These are phyloP conservation scores for Ascochyta viciae-villosae DNA, from an alignment of 2,329 filamentous ascomycete species.

Conservation along the genomic window DNA sequence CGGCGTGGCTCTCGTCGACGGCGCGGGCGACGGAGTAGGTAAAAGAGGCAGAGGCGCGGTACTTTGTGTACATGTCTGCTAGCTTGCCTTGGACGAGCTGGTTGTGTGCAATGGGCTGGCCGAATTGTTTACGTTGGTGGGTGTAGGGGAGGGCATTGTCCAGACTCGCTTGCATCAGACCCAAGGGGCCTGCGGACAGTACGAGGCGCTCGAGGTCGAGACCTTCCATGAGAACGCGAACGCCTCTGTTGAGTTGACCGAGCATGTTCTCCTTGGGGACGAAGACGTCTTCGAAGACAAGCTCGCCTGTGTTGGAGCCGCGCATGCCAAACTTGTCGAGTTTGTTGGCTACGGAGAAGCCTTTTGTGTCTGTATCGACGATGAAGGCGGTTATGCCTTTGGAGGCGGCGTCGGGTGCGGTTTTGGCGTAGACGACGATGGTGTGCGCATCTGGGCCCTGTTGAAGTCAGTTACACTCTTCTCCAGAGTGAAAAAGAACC, in stretches of 20 bases:
- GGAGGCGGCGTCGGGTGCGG: slow-evolving; percentile 76
- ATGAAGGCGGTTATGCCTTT: slow-evolving; percentile 97
- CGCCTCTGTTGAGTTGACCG: slow-evolving; percentile 80
- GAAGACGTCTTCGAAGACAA: slow-evolving; percentile 89
- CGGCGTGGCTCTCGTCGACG: slow-evolving; percentile 66
- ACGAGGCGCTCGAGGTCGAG: slow-evolving; percentile 93
- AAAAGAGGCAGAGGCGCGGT: slow-evolving; percentile 82
- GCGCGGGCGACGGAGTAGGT: slow-evolving; percentile 82
- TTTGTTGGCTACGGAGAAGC: slow-evolving; percentile 88
- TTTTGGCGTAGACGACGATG: slow-evolving; percentile 97
- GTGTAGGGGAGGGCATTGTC: slow-evolving; percentile 88
- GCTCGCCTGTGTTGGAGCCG: slow-evolving; percentile 93
- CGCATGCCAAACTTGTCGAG: slow-evolving; percentile 99
- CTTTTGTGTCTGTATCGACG: slow-evolving; percentile 72
- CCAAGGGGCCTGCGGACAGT: slow-evolving; percentile 86
- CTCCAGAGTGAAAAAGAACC: too few relatives aligned
- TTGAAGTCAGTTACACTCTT: background rate
- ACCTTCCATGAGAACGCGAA: slow-evolving; percentile 93
- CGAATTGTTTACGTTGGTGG: slow-evolving; percentile 90
- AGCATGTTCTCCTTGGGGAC: slow-evolving; percentile 84
- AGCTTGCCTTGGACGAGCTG: slow-evolving; percentile 92
- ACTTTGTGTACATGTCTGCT: slow-evolving; percentile 97
- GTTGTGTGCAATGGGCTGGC: slow-evolving; percentile 83
- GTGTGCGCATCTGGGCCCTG: slow-evolving; percentile 85
- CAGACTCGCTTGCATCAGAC: slow-evolving; percentile 91